These are phyloP conservation scores for Thelonectria discophora DNA, from an alignment of 2,329 filamentous ascomycete species.

Conservation along the genomic window DNA sequence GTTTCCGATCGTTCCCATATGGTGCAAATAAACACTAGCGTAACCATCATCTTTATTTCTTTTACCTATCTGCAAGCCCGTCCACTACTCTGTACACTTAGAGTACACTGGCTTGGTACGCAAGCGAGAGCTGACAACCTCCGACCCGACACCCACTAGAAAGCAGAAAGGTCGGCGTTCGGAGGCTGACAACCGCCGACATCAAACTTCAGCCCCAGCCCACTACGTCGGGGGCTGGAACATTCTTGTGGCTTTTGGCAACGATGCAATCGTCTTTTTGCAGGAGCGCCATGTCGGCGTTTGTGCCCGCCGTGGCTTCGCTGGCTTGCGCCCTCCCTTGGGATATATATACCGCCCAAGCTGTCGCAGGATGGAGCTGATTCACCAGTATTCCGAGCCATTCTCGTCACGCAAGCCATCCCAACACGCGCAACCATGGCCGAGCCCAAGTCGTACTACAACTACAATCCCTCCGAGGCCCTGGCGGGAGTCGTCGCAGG, in stretches of 20 bases:
- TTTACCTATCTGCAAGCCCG: too few relatives aligned
- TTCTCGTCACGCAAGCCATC: background rate
- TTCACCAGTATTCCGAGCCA: background rate
- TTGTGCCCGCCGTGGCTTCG: constrained; percentile 1
- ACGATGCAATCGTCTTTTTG: background rate
- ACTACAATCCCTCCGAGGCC: constrained; percentile 29
- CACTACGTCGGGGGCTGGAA: background rate
- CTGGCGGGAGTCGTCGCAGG: constrained; percentile 34
- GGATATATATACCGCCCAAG: background rate
- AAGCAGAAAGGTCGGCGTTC: background rate
- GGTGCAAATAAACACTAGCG: too few relatives aligned
- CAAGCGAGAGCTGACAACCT: constrained; percentile 3
- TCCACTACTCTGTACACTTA: too few relatives aligned
- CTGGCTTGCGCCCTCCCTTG: too few relatives aligned
- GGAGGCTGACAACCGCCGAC: constrained; percentile 5
- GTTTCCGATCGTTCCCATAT: too few relatives aligned
- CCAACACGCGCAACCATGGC: constrained; percentile 19
- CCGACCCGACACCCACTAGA: constrained; percentile 4
- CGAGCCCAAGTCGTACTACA: constrained; percentile 26
- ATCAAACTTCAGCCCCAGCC: background rate
- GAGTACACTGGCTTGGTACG: too few relatives aligned
- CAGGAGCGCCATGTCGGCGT: constrained; percentile 5
- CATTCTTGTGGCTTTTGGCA: background rate
- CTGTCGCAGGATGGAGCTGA: background rate
- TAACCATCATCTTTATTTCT: too few relatives aligned